These are phyloP conservation scores for Beauveria brongniartii DNA, from an alignment of 2,329 filamentous ascomycete genomes.

Conservation along the genomic window DNA sequence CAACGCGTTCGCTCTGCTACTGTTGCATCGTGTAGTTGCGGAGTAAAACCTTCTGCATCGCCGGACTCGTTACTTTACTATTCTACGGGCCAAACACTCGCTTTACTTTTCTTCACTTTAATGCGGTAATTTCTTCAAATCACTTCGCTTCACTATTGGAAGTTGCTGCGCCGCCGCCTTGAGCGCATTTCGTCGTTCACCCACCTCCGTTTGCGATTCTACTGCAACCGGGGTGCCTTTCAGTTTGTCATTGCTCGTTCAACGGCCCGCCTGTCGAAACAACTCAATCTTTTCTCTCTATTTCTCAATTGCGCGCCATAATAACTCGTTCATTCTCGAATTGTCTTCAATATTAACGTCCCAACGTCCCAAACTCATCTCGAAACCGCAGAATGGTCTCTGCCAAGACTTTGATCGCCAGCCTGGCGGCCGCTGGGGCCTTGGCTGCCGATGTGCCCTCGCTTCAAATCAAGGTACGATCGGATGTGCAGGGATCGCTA, in stretches of 20 bases:
- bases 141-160: not conserved
- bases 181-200: not conserved
- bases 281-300: not conserved
- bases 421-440: slow-evolving; percentile 33
- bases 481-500: not conserved
- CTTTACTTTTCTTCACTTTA: not conserved
- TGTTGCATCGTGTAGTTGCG: not conserved
- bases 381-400: slow-evolving; percentile 1
- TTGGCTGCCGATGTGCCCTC: slow-evolving; percentile 41
- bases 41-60: not conserved
- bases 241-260: too few species aligned
- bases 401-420: slow-evolving; percentile 24
- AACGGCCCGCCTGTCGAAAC: not conserved
- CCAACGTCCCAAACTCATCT: not conserved
- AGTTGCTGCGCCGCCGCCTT: not conserved
- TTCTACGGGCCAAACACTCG: not conserved
- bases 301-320: not conserved
- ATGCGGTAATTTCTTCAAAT: not conserved
- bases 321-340: not conserved
- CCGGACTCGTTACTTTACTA: not conserved
- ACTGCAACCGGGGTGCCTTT: not conserved
- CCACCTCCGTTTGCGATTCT: not conserved
- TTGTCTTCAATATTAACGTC: too few species aligned
- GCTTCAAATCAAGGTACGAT: slow-evolving; percentile 60
- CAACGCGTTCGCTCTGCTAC: not conserved